Percentiles rank a stretch among this genome's conserved stretches.
Conservation (phyloP, 1,284 basidiomycete species). For the Erythrobasidium hasegawianum region DNA sequence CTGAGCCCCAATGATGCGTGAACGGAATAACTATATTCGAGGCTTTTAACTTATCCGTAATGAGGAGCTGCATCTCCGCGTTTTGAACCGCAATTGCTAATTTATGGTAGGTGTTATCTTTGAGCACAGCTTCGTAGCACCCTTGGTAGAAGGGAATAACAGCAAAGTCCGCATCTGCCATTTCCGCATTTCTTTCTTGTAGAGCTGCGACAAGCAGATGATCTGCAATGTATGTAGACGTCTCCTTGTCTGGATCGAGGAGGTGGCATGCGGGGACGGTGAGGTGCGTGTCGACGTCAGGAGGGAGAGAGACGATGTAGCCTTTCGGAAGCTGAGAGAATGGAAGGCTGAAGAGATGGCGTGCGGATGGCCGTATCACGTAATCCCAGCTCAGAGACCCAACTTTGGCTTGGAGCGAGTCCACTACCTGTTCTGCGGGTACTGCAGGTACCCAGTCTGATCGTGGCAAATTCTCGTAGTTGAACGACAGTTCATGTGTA, state of each 20-base stretch:
- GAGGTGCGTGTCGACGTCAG: constrained; percentile 41
- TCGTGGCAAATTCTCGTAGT: neutral
- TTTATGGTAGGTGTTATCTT: constrained; percentile 46
- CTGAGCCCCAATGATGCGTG: constrained; percentile 53
- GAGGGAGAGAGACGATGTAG: constrained; percentile 39
- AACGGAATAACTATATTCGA: constrained; percentile 49
- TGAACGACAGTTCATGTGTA: constrained; percentile 35
- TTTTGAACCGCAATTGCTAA: constrained; percentile 45
- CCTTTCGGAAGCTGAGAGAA: constrained; percentile 37
- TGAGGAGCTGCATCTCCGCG: constrained; percentile 41
- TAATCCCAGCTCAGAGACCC: constrained; percentile 39
- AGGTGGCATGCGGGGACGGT: constrained; percentile 39
- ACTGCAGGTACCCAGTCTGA: neutral
- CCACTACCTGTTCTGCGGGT: neutral
- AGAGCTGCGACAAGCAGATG: constrained; percentile 41
- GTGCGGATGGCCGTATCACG: constrained; percentile 40
- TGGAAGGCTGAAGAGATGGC: constrained; percentile 36
- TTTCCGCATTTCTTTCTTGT: constrained; percentile 43
- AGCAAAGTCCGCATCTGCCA: constrained; percentile 52
- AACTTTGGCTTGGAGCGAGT: constrained; percentile 34
- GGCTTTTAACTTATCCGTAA: constrained; percentile 41
- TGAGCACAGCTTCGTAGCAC: constrained; percentile 50
- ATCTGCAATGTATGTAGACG: constrained; percentile 41
- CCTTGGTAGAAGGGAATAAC: constrained; percentile 52
- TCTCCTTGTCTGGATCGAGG: constrained; percentile 36